Base-by-base conservation (phyloP, 257 asterid genomes). In the Solanum bulbocastanum region DNA sequence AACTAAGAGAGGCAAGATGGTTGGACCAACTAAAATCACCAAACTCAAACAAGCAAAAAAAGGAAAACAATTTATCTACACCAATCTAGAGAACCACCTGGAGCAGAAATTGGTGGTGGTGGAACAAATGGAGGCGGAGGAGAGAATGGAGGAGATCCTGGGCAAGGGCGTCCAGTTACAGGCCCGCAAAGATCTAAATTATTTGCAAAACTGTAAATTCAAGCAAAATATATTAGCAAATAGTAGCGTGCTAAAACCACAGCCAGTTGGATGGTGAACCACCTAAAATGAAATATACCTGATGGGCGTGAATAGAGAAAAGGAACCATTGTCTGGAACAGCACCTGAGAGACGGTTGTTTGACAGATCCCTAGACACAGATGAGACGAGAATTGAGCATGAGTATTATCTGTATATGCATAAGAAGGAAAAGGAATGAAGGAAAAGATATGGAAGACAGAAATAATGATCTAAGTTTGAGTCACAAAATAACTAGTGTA, bases 101-200 rank as follows among this genome's bases (percentile, higher is more conserved):
- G 97, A 82, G 94, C 39, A 71, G 98, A 87, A 88, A 95, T 88
- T 69, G 98, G 98, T 73, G 98, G 95, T 9, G 96, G 98, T 65
- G 98, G 98, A 60, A 96, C 91, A 92, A 96, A 96, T 10, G 99
- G 99, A 90, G 98, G 99, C 4, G 99, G 99, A 83, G 99, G 99
- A 89, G 99, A 96, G 90, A 96, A 96, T 71, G 99, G 99, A 87
- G 99, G 99, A 84, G 99, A 96, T 88, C 99, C 99, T 7, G 99
- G 99, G 92, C 99, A 96, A 65, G 99, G 99, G 35, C 92, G 94
- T 85, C 99, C 98, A 65, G 99, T 96, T 87, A 96, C 99, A 7
- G 98, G 96, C 86, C 99, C 99, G 23, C 99, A 96, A 15, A 96
- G 94, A 86, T 93, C 95, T 93, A 95, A 91, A 89, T 96, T 96